Evolutionary conservation across 805 yeast species (phyloP).

Genomic region (Wickerhamiella cacticola): DNA sequence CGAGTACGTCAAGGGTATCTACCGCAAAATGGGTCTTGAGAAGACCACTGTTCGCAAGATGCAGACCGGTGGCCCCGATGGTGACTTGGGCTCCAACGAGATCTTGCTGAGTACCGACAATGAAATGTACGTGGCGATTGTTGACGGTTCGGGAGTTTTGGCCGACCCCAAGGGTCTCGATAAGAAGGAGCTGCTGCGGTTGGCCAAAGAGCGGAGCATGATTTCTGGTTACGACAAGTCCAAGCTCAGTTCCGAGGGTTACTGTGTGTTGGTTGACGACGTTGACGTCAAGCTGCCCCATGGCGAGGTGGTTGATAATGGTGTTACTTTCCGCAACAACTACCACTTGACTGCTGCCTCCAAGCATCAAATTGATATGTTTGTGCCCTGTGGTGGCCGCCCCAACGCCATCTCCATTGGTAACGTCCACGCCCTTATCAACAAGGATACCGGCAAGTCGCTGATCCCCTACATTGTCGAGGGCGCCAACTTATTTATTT

Average conservation of each 20-base stretch:
- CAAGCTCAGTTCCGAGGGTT: slow-evolving; percentile 63
- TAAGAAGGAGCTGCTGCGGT: slow-evolving; percentile 59
- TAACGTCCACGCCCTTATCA: slow-evolving; percentile 62
- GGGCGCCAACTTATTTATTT: slow-evolving; percentile 92
- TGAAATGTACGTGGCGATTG: slow-evolving; percentile 76
- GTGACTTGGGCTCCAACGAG: slow-evolving; percentile 94
- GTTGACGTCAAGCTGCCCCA: slow-evolving; percentile 64
- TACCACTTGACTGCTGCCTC: slow-evolving; percentile 70
- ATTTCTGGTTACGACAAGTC: slow-evolving; percentile 54
- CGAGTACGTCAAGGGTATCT: slow-evolving; percentile 77
- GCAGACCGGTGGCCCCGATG: slow-evolving; percentile 99
- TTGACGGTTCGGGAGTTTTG: slow-evolving; percentile 92
- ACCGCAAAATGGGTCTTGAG: slow-evolving; percentile 56
- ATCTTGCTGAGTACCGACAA: slow-evolving; percentile 58
- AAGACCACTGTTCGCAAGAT: slow-evolving; percentile 57
- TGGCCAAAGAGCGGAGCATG: slow-evolving; percentile 69
- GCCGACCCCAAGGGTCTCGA: slow-evolving; percentile 86
- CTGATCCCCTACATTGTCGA: slow-evolving; percentile 83
- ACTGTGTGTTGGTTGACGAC: slow-evolving; percentile 75
- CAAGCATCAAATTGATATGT: slow-evolving; percentile 58
- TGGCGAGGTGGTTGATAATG: slow-evolving; percentile 65
- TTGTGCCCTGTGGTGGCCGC: slow-evolving; percentile 98
- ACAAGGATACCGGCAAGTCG: slow-evolving; percentile 58
- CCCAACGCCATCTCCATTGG: slow-evolving; percentile 89
- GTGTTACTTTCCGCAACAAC: slow-evolving; percentile 78